Evolutionary conservation across 164 flowering plant genomes (phyloP).

Genomic region (Buxus sempervirens): DNA sequence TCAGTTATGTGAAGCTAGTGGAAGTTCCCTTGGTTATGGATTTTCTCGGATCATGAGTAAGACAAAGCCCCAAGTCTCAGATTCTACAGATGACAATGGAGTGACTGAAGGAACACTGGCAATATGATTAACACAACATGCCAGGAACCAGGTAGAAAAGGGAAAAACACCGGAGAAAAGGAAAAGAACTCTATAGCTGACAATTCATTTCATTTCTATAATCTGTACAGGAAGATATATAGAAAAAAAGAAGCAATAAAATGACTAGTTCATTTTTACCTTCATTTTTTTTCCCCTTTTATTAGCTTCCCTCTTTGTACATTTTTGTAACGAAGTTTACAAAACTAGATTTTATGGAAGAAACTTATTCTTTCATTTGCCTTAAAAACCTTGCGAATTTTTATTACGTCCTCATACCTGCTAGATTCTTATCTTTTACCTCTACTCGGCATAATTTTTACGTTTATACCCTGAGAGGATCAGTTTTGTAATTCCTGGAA

Average conservation of each 20-base stretch:
- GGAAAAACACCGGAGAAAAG: not conserved
- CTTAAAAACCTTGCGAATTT: too few species aligned
- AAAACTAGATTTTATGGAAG: too few species aligned
- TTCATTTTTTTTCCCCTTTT: too few species aligned
- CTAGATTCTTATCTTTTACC: too few species aligned
- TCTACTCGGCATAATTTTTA: too few species aligned
- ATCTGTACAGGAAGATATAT: constrained; percentile 17
- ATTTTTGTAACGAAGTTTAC: too few species aligned
- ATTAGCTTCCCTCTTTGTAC: too few species aligned
- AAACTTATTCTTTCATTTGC: too few species aligned
- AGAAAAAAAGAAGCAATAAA: not conserved
- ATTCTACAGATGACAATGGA: constrained; percentile 67
- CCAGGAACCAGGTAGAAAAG: not conserved
- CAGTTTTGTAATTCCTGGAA: too few species aligned
- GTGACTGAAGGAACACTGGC: constrained; percentile 76
- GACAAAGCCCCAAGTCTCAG: constrained; percentile 54
- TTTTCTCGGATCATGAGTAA: constrained; percentile 58
- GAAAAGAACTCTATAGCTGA: constrained; percentile 15
- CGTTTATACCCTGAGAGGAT: too few species aligned
- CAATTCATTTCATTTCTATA: constrained; percentile 11
- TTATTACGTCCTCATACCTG: too few species aligned
- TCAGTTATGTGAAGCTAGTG: constrained; percentile 87
- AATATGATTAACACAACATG: constrained; percentile 30
- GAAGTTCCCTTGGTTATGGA: constrained; percentile 96
- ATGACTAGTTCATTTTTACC: too few species aligned